These are phyloP conservation scores for Poronia punctata DNA, from an alignment of 495 filamentous ascomycete genomes.

Conservation along the genomic window DNA sequence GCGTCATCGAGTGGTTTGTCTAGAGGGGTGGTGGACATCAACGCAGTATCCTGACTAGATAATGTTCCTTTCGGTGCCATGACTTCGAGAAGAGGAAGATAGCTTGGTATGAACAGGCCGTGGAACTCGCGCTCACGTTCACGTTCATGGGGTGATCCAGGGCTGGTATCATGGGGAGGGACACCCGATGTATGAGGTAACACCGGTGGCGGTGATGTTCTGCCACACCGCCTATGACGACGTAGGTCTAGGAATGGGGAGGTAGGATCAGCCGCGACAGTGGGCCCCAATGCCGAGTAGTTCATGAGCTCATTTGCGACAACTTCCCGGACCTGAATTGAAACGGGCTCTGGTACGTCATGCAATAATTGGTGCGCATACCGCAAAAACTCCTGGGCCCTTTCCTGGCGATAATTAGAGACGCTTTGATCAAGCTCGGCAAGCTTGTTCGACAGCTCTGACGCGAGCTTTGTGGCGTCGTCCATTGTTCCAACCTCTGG, in stretches of 20 bases:
- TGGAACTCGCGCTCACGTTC: slow-evolving; percentile 52
- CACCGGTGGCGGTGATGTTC: slow-evolving; percentile 36
- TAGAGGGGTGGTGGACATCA: slow-evolving; percentile 15
- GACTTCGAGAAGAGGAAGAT: slow-evolving; percentile 51
- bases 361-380: slow-evolving; percentile 41
- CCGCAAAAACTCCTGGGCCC: slow-evolving; percentile 41
- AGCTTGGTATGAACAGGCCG: slow-evolving; percentile 53
- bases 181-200: slow-evolving; percentile 32
- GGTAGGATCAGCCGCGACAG: slow-evolving; percentile 11
- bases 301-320: slow-evolving; percentile 38
- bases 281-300: slow-evolving; percentile 32
- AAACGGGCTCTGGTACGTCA: slow-evolving; percentile 37
- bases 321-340: slow-evolving; percentile 34
- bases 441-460: slow-evolving; percentile 45
- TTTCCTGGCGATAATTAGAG: slow-evolving; percentile 40
- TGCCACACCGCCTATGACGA: slow-evolving; percentile 28
- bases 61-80: slow-evolving; percentile 22
- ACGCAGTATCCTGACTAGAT: slow-evolving; percentile 9
- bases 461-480: slow-evolving; percentile 39
- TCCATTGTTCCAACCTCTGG: slow-evolving; percentile 46
- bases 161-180: slow-evolving; percentile 23
- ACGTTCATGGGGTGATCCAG: slow-evolving; percentile 40
- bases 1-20: slow-evolving; percentile 23
- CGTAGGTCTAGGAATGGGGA: slow-evolving; percentile 12
- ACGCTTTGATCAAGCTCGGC: slow-evolving; percentile 44